These are phyloP conservation scores for Penicillium aurantiogriseum DNA, from an alignment of 2,329 filamentous ascomycete genomes.

Conservation along the genomic window DNA sequence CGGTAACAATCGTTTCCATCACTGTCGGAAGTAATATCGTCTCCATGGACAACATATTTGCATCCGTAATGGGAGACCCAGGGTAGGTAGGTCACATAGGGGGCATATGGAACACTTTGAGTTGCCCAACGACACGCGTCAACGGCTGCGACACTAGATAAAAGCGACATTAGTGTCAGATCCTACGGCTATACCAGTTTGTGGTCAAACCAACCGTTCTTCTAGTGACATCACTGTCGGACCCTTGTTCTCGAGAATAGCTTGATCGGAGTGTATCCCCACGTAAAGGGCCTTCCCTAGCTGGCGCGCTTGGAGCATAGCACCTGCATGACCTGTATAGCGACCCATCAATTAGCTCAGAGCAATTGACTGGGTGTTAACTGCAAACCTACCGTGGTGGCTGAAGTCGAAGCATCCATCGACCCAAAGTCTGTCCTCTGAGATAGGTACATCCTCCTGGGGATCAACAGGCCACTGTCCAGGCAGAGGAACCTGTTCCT, in stretches of 20 bases:
- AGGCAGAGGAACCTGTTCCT: conserved; percentile 47
- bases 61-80: conserved; percentile 97
- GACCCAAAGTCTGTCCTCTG: conserved; percentile 83
- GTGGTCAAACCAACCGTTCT: conserved; percentile 63
- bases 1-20: conserved; percentile 95
- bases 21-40: conserved; percentile 94
- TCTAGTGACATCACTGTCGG: conserved; percentile 93
- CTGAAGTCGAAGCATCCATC: conserved; percentile 99
- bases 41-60: conserved; percentile 91
- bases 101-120: conserved; percentile 75
- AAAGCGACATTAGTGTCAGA: background rate
- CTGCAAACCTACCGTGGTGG: conserved; percentile 70
- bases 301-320: conserved; percentile 92
- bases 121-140: conserved; percentile 96
- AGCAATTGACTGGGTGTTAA: conserved; percentile 4
- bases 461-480: conserved; percentile 66
- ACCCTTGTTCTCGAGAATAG: conserved; percentile 94
- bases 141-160: conserved; percentile 72
- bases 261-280: conserved; percentile 92
- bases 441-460: conserved; percentile 58
- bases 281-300: conserved; percentile 85
- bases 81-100: conserved; percentile 88
- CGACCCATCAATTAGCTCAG: conserved; percentile 5
- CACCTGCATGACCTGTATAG: conserved; percentile 78
- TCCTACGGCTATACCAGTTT: background rate